These are phyloP conservation scores for Tulasnella sp. DNA, from an alignment of 768 basidiomycete species.

Conservation along the genomic window DNA sequence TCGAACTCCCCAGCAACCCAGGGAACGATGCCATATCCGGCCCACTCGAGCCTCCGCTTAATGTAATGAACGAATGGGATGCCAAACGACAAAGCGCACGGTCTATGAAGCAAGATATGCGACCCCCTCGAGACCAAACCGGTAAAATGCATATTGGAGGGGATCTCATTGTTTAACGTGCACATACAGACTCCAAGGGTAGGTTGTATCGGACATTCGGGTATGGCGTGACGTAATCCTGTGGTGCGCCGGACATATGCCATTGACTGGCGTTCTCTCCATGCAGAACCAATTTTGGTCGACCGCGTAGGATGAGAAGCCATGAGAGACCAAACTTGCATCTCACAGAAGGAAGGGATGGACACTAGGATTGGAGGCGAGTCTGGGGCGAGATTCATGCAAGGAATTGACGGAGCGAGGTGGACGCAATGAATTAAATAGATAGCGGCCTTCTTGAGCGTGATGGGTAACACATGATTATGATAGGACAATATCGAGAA, in stretches of 20 bases:
- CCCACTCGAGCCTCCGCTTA: too few species aligned
- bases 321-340: constrained; percentile 1
- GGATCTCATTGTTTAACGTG: neutral
- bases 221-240: constrained; percentile 3
- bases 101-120: neutral
- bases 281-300: neutral
- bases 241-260: too few species aligned
- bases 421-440: neutral
- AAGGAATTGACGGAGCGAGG: neutral
- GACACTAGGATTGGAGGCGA: constrained; percentile 3
- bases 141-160: too few species aligned
- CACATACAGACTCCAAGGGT: constrained; percentile 4
- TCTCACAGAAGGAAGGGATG: constrained; percentile 15
- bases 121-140: constrained; percentile 12
- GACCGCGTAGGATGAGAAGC: neutral
- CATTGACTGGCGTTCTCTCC: too few species aligned
- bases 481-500: too few species aligned
- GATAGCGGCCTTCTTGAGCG: too few species aligned
- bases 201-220: neutral
- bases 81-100: neutral
- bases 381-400: neutral
- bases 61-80: constrained; percentile 4
- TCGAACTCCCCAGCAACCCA: too few species aligned
- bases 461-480: too few species aligned
- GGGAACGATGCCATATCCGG: too few species aligned